Base-by-base conservation (phyloP, 208 protist genomes). In the Leishmania mexicana region DNA sequence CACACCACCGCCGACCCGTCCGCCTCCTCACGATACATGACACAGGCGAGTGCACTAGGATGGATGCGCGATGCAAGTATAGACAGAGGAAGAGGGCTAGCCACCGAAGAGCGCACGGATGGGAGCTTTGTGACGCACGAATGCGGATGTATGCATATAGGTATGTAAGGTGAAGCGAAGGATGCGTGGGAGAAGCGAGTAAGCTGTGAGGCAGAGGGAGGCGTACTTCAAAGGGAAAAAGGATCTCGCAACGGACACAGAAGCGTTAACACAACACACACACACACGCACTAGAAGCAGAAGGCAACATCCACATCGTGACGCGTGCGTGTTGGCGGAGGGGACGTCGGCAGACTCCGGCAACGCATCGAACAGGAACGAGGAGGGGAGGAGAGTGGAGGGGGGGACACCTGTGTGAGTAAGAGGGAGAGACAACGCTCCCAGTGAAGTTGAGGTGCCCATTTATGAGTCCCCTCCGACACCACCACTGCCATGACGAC, bases 1-100 rank as follows among this genome's bases (percentile, higher is more conserved):
- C 84, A 84, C 60, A 90, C 87, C n/a, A 90, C 81, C 40, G 89
- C 92, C 45, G 90, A 93, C 2, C 89, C 89, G 79, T 93, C 87
- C 3, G 62, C 79, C 42, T 79, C 81, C 3, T 87, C 51, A 0
- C 67, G 72, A 78, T 85, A 91, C 91, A 92, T 91, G 40, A 1
- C 10, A 47, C 28, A 7, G 8, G 35, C 42, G 28, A 3, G 38
- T 35, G 42, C 49, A 35, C 28, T 2, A 31, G 8, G 11, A 42
- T 51, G 24, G 3, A 51, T 19, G 60, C 60, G 60, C 13, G 42
- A 73, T 49, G 67, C 31, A 49, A 4, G 60, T 45, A 49, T 47
- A 40, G 4, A 21, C 21, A 13, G 40, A n/a, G 42, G 40, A n/a
- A 51, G 24, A 49, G 42, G 40, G 42, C 3, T 3, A 15, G 10